Base-by-base conservation (phyloP, 2,329 filamentous ascomycete species). In the Botryotinia narcissicola region DNA sequence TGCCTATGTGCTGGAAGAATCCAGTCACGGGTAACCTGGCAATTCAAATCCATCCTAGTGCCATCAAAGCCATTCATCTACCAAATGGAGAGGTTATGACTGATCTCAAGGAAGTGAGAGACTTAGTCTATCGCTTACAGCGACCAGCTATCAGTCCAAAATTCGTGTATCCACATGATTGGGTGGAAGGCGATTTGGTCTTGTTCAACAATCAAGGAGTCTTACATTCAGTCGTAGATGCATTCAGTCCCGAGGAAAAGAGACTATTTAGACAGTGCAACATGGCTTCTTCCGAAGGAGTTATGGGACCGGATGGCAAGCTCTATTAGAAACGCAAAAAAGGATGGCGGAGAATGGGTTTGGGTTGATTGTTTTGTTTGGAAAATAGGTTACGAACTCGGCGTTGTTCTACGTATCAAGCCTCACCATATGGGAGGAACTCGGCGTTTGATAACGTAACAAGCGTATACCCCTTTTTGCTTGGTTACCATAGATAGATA, bases 1-100 rank as follows among this genome's bases (percentile, higher is more conserved):
- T 94, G 57, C 92, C 92, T 37, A 91, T 95, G 89, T 89, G 87
- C 81, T 95, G 92, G 92, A 88, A 88, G 78, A 95, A 94, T 80
- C 92, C 92, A 0, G 85, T 90, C 4, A 94, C 91, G 0, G 90
- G 90, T 12, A 85, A 86, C 18, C 83, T 93, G 12, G 90, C 92
- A 1, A 83, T 95, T 35, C 92, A 94, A 81, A 85, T 94, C 57
- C 92, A 95, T 77, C 92, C 93, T 0, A 90, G 88, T 12, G 92
- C 92, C 0, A 86, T 93, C 63, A 87, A 90, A 67, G 90, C 88
- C 78, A 87, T 95, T 75, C 91, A 93, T 76, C 83, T 91, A 2
- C 84, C 84, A 1, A 88, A 93, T 75, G 92, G 92, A 2, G 86
- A 84, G 0, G 87, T 93, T 6, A 84, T 94, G n/a, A 91, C 92